Base-by-base conservation (phyloP, 1,284 basidiomycete genomes). In the Ganoderma lucidum region DNA sequence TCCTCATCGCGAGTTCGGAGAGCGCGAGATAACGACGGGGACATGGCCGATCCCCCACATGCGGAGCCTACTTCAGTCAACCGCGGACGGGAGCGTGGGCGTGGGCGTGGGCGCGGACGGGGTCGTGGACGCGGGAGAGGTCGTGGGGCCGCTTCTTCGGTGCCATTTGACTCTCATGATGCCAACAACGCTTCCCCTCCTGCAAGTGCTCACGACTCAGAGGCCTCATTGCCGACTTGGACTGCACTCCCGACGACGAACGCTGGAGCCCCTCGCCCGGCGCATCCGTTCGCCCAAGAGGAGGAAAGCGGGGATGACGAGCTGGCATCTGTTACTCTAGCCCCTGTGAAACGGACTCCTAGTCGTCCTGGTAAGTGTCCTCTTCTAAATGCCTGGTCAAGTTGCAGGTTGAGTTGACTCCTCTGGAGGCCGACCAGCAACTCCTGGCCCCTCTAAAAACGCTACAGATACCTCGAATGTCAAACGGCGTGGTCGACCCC, bases 401-500 rank as follows among this genome's bases (percentile, higher is more conserved):
- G 19, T 39, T 39, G 56, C 37, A 23, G 19, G n/a, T 6, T 35
- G 6, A 17, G 59, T 37, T 39, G 39, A 39, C 6, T 6, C 15
- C n/a, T 42, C 30, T 56, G 53, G 15, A 42, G 39, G 39, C 6
- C 59, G 23, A 28, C 41, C 59, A 17, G 37, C 23, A 2, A 30
- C 59, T 28, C 41, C 59, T 23, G 51, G 44, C n/a, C 37, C 28
- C 15, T 56, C 55, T 19, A 32, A 28, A 30, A 35, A 8, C 12
- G 44, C n/a, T 19, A 8, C 39, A 37, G 3, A 66, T 19, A 44
- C 42, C 1, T 17, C 63, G 3, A 61, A 65, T 0, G 51, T 53
- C 28, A 69, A 66, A 28, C 67, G 58, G 9, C 72, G 70, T 1
- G 72, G 72, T 17, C 65, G 72, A 1, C 72, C 70, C 1, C 70